These are phyloP conservation scores for Arbutus unedo DNA, from an alignment of 148 eudicot species.

Conservation along the genomic window DNA sequence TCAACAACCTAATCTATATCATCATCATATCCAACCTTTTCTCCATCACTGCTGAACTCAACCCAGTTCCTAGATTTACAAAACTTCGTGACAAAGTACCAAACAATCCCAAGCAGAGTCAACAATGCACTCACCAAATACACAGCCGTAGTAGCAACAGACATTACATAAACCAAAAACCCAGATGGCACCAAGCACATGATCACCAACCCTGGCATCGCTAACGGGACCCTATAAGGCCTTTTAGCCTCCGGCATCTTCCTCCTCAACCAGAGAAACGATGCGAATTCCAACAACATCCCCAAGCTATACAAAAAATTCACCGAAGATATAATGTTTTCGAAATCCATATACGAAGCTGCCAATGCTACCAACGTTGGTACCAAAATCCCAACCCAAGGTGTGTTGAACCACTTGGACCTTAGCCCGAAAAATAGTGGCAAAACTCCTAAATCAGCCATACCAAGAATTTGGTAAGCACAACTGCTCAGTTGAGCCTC, in stretches of 20 bases:
- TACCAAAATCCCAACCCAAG: constrained; percentile 23
- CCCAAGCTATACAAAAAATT: constrained; percentile 28
- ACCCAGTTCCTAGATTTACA: constrained; percentile 39
- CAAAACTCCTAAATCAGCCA: constrained; percentile 26
- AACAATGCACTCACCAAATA: constrained; percentile 32
- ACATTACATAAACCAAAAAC: constrained; percentile 44
- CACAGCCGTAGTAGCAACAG: constrained; percentile 34
- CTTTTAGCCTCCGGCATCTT: constrained; percentile 25
- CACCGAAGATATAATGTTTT: constrained; percentile 14
- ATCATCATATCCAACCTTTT: neutral
- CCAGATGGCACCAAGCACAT: constrained; percentile 54
- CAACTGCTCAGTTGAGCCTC: constrained; percentile 19
- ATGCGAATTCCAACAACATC: constrained; percentile 25
- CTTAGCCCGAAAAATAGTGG: constrained; percentile 14
- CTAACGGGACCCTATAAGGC: constrained; percentile 45
- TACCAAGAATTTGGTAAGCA: constrained; percentile 21
- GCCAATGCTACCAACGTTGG: constrained; percentile 7
- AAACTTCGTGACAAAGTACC: constrained; percentile 41
- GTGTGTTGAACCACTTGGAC: constrained; percentile 27
- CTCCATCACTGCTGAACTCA: constrained; percentile 17
- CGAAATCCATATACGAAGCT: constrained; percentile 16
- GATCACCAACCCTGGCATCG: constrained; percentile 32
- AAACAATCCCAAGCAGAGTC: constrained; percentile 34
- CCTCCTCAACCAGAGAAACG: constrained; percentile 20
- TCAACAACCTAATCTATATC: constrained; percentile 7